phyloP scores from a whole-genome alignment of 495 filamentous ascomycete species.

The Neurospora sp. region DNA sequence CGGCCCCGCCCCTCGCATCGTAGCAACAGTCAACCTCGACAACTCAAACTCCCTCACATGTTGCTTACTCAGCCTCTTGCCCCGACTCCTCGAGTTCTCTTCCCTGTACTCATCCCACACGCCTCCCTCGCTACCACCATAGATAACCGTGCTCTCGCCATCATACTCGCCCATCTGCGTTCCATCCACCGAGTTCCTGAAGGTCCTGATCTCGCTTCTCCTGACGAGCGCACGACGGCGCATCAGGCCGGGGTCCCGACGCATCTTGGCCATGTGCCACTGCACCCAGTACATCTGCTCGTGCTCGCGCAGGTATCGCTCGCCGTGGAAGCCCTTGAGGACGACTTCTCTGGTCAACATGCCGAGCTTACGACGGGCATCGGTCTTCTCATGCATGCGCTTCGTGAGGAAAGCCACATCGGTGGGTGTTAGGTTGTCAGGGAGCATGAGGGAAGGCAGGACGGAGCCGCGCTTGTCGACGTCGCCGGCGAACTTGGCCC shows the following conservation, averaged over 20 bases:
- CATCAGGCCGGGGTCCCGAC: neutral
- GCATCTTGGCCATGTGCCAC: conserved; percentile 15
- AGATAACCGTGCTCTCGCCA: neutral
- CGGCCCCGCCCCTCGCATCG: neutral
- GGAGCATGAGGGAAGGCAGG: conserved; percentile 36
- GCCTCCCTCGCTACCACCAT: neutral
- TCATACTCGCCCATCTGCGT: neutral
- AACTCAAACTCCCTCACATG: neutral
- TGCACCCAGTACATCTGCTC: conserved; percentile 60
- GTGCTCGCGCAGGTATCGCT: conserved; percentile 56
- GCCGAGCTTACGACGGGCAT: conserved; percentile 47
- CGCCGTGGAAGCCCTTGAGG: conserved; percentile 49
- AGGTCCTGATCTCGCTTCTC: neutral
- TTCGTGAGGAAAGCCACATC: conserved; percentile 45
- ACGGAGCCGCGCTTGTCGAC: conserved; percentile 9
- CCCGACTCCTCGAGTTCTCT: neutral
- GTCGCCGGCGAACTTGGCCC: conserved; percentile 28
- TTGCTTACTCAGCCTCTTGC: neutral
- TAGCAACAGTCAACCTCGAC: neutral
- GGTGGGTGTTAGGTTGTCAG: conserved; percentile 31
- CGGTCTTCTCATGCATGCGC: conserved; percentile 53
- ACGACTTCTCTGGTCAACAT: conserved; percentile 52
- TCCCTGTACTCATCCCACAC: neutral
- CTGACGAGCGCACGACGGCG: neutral
- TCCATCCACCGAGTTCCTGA: neutral